A percentile compares a stretch with the other conserved stretches of the same genome.
phyloP scores from a whole-genome alignment of 345 rosid genomes.

The Reutealis trisperma region DNA sequence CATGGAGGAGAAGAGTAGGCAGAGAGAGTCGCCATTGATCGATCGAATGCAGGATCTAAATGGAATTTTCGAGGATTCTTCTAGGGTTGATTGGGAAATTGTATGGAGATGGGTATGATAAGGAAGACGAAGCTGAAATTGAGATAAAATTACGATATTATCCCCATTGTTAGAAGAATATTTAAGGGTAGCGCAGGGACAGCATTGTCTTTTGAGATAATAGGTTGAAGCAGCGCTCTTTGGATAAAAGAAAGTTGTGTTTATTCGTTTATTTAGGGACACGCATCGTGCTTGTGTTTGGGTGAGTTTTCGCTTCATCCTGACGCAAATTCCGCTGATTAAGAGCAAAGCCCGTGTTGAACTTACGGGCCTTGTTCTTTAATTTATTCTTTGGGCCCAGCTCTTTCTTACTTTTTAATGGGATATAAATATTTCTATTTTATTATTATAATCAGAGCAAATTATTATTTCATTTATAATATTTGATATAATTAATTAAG shows the following conservation, averaged over 20 bases:
- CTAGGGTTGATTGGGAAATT: not conserved
- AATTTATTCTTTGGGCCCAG: too few relatives aligned
- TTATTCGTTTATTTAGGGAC: slow-evolving; percentile 8
- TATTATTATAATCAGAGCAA: too few relatives aligned
- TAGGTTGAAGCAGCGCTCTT: not conserved
- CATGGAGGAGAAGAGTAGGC: slow-evolving; percentile 55
- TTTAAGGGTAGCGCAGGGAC: not conserved
- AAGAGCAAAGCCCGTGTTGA: too few relatives aligned
- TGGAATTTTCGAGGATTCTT: too few relatives aligned
- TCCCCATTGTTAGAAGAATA: not conserved
- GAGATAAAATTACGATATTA: not conserved
- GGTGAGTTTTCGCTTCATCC: slow-evolving; percentile 13
- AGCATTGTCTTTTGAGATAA: not conserved
- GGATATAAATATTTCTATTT: too few relatives aligned
- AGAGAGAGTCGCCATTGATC: slow-evolving; percentile 73
- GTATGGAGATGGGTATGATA: not conserved
- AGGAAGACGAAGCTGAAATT: not conserved
- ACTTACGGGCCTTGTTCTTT: too few relatives aligned
- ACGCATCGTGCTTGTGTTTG: not conserved
- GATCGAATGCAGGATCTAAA: not conserved
- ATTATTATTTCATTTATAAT: too few relatives aligned
- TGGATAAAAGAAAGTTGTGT: not conserved
- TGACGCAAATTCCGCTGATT: not conserved
- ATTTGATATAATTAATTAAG: too few relatives aligned
- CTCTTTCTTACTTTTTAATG: too few relatives aligned